Conservation (phyloP, 2,329 filamentous ascomycete genomes). For the Elsinoe perseae region DNA sequence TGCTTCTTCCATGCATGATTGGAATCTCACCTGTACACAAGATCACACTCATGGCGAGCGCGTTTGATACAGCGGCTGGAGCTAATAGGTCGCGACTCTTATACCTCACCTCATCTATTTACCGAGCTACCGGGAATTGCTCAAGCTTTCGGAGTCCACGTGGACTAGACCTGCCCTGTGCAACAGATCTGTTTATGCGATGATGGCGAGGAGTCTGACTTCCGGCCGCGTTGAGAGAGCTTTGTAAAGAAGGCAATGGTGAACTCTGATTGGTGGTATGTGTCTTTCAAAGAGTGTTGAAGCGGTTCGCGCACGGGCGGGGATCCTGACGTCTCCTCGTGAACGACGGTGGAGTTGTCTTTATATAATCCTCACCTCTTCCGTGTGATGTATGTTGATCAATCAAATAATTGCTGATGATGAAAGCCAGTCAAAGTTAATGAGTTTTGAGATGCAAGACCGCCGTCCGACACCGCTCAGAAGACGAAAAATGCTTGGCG, state of each 20-base stretch:
- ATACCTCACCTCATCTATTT: neutral
- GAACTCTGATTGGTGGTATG: neutral
- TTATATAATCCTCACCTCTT: neutral
- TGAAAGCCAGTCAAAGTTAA: neutral
- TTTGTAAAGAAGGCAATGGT: neutral
- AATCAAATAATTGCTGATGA: neutral
- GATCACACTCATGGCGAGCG: constrained; percentile 53
- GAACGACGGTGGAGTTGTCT: neutral
- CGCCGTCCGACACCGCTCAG: no score
- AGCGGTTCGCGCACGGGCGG: neutral
- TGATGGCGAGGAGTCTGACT: neutral
- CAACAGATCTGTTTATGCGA: neutral
- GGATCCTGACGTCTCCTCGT: neutral
- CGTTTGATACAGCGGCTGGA: neutral
- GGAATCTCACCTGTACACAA: constrained; percentile 54
- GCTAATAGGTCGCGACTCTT: neutral
- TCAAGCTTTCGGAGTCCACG: constrained; percentile 2
- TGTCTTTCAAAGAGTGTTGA: neutral
- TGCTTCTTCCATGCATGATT: constrained; percentile 17
- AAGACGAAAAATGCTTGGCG: neutral
- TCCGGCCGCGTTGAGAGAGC: neutral
- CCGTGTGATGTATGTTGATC: no score
- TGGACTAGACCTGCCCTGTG: neutral
- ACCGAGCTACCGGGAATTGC: neutral
- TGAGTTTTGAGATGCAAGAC: no score